These are phyloP conservation scores for Thielaviopsis euricoi DNA, from an alignment of 2,329 filamentous ascomycete species.

Conservation along the genomic window DNA sequence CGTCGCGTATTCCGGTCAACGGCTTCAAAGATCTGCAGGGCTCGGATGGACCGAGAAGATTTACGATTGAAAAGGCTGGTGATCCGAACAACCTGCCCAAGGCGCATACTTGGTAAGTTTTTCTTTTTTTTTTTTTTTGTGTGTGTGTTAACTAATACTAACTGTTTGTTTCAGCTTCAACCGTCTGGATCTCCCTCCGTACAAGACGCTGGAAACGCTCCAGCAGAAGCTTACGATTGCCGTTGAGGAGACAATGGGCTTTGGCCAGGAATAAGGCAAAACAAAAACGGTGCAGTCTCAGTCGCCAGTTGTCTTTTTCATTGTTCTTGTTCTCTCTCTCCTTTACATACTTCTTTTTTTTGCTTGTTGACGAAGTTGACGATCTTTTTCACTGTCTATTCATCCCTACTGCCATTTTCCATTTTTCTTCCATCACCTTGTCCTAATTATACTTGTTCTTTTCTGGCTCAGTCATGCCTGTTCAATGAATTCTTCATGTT, in stretches of 20 bases:
- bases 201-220: constrained; percentile 74
- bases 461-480: not conserved
- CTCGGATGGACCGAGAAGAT: constrained; percentile 83
- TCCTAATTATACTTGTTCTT: not conserved
- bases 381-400: not conserved
- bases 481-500: not conserved
- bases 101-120: constrained; percentile 84
- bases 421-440: not conserved
- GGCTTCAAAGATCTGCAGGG: constrained; percentile 98
- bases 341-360: constrained; percentile 1
- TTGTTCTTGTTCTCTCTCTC: constrained; percentile 11
- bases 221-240: constrained; percentile 88
- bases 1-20: constrained; percentile 94
- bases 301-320: not conserved
- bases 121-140: not conserved
- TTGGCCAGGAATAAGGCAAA: constrained; percentile 71
- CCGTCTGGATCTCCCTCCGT: constrained; percentile 82
- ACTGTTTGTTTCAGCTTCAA: constrained; percentile 56
- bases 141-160: constrained; percentile 7
- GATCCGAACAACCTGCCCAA: constrained; percentile 84
- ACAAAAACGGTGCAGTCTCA: no score
- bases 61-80: constrained; percentile 96
- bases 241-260: constrained; percentile 96
- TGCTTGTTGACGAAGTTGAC: not conserved
- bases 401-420: not conserved